These are phyloP conservation scores for Diaporthe vexans DNA, from an alignment of 2,329 filamentous ascomycete genomes.

Conservation along the genomic window DNA sequence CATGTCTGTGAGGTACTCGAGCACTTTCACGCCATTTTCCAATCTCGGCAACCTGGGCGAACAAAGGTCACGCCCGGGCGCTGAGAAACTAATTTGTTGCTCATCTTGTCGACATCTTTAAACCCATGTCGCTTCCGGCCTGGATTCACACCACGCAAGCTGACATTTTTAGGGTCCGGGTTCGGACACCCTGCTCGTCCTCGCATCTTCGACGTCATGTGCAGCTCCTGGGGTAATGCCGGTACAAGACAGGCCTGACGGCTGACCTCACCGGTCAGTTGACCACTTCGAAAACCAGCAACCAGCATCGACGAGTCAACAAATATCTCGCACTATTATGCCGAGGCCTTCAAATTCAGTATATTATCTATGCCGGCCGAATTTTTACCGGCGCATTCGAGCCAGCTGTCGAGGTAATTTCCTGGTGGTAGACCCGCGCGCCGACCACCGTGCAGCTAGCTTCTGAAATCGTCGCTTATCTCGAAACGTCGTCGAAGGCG, in stretches of 20 bases:
- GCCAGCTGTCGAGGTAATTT: neutral
- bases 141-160: too few species aligned
- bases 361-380: too few species aligned
- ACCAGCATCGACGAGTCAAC: neutral
- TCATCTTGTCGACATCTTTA: too few species aligned
- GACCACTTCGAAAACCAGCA: neutral
- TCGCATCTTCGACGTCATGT: constrained; percentile 2
- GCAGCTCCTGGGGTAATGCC: neutral
- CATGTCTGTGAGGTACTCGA: too few species aligned
- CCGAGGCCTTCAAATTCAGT: neutral
- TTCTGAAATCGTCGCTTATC: constrained; percentile 10
- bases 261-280: constrained; percentile 13
- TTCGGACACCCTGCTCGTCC: neutral
- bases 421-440: neutral
- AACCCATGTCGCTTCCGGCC: too few species aligned
- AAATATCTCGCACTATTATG: neutral
- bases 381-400: neutral
- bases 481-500: constrained; percentile 14
- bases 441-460: neutral
- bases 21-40: too few species aligned
- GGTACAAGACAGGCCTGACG: neutral
- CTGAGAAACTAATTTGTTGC: too few species aligned
- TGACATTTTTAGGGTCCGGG: neutral
- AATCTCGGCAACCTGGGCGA: too few species aligned
- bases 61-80: too few species aligned